These are phyloP conservation scores for Trichoderma sp. DNA, from an alignment of 2,329 filamentous ascomycete genomes.

Conservation along the genomic window DNA sequence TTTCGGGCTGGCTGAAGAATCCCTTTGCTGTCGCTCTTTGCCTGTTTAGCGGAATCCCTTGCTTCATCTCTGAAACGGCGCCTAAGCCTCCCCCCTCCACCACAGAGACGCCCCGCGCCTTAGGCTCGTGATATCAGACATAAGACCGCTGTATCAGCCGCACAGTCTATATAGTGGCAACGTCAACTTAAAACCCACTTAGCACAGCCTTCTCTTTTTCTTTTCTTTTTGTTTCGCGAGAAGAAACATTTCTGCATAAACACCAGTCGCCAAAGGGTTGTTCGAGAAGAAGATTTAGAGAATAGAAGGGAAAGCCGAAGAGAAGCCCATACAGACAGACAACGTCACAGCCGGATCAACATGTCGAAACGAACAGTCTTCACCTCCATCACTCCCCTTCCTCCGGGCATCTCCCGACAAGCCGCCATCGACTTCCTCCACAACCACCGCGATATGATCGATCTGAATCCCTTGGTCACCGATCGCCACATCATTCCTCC, in stretches of 20 bases:
- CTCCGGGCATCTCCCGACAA: constrained; percentile 66
- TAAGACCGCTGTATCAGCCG: constrained; percentile 13
- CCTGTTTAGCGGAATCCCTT: constrained; percentile 14
- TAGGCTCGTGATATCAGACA: constrained; percentile 24
- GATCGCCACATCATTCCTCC: constrained; percentile 70
- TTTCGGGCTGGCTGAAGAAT: neutral
- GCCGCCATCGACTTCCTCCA: constrained; percentile 77
- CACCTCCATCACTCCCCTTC: constrained; percentile 79
- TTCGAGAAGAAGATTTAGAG: neutral
- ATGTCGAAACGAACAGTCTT: constrained; percentile 75
- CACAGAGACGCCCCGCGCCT: constrained; percentile 10
- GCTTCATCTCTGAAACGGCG: constrained; percentile 26
- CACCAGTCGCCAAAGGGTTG: neutral
- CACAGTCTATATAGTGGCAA: constrained; percentile 1
- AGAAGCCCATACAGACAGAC: neutral
- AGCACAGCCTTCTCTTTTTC: neutral
- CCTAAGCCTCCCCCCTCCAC: constrained; percentile 2
- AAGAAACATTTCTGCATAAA: neutral
- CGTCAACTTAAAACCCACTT: neutral
- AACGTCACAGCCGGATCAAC: constrained; percentile 33
- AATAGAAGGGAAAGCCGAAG: neutral
- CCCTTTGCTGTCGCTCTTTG: constrained; percentile 6
- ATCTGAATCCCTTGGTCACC: constrained; percentile 81
- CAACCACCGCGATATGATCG: constrained; percentile 81
- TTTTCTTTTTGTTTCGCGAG: neutral